Base-by-base conservation (phyloP, 1,284 basidiomycete species). In the Anthracocystis walkeri region DNA sequence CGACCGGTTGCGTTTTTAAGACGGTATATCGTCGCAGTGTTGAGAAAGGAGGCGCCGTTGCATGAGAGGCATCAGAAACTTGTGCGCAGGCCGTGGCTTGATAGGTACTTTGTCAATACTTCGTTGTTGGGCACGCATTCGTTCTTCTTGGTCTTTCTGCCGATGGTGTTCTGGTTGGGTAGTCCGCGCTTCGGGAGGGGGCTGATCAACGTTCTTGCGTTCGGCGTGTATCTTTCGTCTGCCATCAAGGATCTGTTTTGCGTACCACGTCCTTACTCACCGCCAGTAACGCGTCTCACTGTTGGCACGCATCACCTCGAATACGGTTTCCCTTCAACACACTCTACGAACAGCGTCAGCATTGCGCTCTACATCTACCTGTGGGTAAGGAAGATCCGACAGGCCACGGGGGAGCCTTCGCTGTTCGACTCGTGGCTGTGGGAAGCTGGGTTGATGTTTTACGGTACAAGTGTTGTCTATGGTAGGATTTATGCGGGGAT, bases 281-380 rank as follows among this genome's bases (percentile, higher is more conserved):
- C 96, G 1, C 95, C 95, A 0, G 92, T 97, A 7, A 91, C 91
- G 7, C 90, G 96, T 41, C 88, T 98, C 3, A 82, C 84, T 4
- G 84, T 87, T 27, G 86, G 86, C 20, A 86, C 84, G 3, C 86
- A 87, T 59, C 85, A 81, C 49, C 83, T 87, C 44, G 87, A 87
- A 75, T 95, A 94, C 82, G 95, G 96, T 18, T 97, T 98, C 83
- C 95, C 95, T 0, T 97, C 95, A 0, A 97, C 95, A 0, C 96
- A 99, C 83, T 93, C 94, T 2, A 94, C 95, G 1, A 97, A 96
- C 84, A 90, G 90, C 52, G 89, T 95, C 59, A 94, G 93, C 40
- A 93, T 96, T 73, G 94, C 93, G 0, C 63, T 83, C 25, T 80
- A 77, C 56, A 58, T 81, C 58, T 85, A 83, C 33, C 67, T 81